phyloP scores from a whole-genome alignment of 2,329 filamentous ascomycete species.

The Phialophora expanda region DNA sequence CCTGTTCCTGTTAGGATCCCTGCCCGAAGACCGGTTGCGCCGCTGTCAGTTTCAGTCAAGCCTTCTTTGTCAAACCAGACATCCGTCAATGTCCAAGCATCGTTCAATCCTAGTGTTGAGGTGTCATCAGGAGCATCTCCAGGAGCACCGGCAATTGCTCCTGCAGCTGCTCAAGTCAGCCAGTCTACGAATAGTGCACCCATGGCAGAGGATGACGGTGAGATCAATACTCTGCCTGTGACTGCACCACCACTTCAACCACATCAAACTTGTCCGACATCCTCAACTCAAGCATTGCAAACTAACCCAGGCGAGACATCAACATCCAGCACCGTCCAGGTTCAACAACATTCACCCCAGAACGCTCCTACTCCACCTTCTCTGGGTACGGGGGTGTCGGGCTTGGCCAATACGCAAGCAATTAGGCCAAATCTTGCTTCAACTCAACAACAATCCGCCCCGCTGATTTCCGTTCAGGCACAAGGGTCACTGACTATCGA shows the following conservation, averaged over 20 bases:
- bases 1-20: background rate
- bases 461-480: background rate
- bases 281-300: background rate
- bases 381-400: too few relatives aligned
- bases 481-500: background rate
- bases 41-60: background rate
- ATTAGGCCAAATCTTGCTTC: background rate
- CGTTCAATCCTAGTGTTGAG: background rate
- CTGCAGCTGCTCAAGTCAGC: background rate
- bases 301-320: background rate
- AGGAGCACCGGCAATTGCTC: background rate
- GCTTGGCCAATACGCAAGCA: background rate
- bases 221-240: background rate
- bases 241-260: background rate
- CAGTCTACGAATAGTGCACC: background rate
- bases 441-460: background rate
- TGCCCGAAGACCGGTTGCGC: background rate
- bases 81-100: background rate
- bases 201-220: background rate
- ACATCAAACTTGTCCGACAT: background rate
- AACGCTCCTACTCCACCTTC: background rate
- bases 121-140: background rate
- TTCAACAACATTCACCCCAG: background rate
- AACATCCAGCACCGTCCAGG: background rate
- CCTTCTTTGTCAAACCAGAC: conserved; percentile 1